Evolutionary conservation across 805 yeast genomes (phyloP), one percentile per base, ranked within the genome.

Genomic region (Metschnikowia lochheadii): DNA sequence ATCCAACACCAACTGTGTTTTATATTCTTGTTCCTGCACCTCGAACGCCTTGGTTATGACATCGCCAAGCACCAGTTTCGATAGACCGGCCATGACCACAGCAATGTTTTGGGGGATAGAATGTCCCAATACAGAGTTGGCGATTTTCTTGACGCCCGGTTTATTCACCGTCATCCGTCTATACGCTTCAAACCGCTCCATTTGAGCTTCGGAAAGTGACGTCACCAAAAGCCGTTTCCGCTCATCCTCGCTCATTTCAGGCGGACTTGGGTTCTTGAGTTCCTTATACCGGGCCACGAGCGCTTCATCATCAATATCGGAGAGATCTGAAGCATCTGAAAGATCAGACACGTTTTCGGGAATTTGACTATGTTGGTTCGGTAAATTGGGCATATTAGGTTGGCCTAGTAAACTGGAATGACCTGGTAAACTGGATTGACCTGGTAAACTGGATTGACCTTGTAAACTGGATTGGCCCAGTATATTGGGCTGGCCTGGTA

Each of bases 11-110:
- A 74, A 59, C 50, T 66, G 66, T 0, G 73, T 71, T 67, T 78
- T 74, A 59, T 73, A 67, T 59, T 80, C 79, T 50, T 79, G 73
- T 49, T 77, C 72, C 62, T 88, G 91, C 1, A 87, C 81, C 47
- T 82, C 85, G 54, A 84, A 76, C 0, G 96, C 96, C 59, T 81
- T 76, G 54, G 91, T 95, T 11, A 91, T 85, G 15, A 91, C 79
- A 59, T 91, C 97, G 11, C 96, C 96, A n/a, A 90, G 78, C 63
- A 88, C 84, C 58, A 89, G 87, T 63, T 91, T 91, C 2, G 96
- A 87, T 49, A 89, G 78, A 65, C 97, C 96, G 5, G 92, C 87
- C 43, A 91, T 67, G 7, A 89, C 84, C 48, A 88, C 83, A 0
- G 96, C 87, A 20, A 89, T 84, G 54, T 86, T 87, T 51, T 80